These are phyloP conservation scores for Clarireedia monteithiana DNA, from an alignment of 2,329 filamentous ascomycete genomes.

Conservation along the genomic window DNA sequence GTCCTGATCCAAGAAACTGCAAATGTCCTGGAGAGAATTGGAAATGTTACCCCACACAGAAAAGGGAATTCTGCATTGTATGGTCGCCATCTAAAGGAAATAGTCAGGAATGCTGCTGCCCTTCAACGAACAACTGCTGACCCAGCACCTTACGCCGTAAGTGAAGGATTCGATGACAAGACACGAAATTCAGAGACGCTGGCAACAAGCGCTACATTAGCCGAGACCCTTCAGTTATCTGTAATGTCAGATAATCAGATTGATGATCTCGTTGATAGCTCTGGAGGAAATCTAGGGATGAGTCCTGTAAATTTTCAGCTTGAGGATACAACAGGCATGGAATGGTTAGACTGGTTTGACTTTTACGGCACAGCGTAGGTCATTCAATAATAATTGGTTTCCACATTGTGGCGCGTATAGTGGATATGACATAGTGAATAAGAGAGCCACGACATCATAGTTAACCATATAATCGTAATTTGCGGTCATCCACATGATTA, in stretches of 20 bases:
- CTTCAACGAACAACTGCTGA: slow-evolving; percentile 9
- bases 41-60: slow-evolving; percentile 55
- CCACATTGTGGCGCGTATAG: too few relatives aligned
- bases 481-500: too few relatives aligned
- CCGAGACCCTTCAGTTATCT: slow-evolving; percentile 52
- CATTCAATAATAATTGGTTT: not conserved
- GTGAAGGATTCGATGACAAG: not conserved
- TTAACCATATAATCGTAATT: too few relatives aligned
- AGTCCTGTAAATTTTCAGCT: slow-evolving; percentile 19
- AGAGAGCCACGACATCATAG: too few relatives aligned
- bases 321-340: slow-evolving; percentile 21
- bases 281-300: slow-evolving; percentile 48
- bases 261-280: slow-evolving; percentile 55
- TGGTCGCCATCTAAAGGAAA: slow-evolving; percentile 45
- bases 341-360: slow-evolving; percentile 28
- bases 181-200: not conserved
- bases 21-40: slow-evolving; percentile 60
- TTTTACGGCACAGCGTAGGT: not conserved
- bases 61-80: slow-evolving; percentile 58
- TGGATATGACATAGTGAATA: too few relatives aligned
- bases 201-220: not conserved
- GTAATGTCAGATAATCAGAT: slow-evolving; percentile 65
- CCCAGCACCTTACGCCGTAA: not conserved
- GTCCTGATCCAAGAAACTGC: slow-evolving; percentile 61
- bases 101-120: slow-evolving; percentile 16